Conservation (phyloP, 1,139 yeast species). For the Meyerozyma athensensis region DNA sequence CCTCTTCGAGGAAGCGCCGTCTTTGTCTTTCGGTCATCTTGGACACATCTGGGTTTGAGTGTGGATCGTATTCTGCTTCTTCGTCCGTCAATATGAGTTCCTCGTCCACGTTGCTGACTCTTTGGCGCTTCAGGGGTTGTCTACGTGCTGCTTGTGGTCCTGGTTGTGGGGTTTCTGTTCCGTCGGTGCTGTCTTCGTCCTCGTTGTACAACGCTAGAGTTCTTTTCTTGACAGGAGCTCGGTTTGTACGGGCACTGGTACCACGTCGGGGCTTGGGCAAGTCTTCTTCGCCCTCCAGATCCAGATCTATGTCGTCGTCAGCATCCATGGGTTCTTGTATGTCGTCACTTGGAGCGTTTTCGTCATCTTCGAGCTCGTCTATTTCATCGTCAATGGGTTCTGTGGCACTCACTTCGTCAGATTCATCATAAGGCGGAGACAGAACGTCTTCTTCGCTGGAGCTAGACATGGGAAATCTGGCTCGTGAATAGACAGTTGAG, state of each 20-base stretch:
- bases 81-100: conserved; percentile 42
- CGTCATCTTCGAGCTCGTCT: conserved; percentile 18
- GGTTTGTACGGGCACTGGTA: neutral
- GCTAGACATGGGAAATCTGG: neutral
- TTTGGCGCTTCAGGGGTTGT: conserved; percentile 3
- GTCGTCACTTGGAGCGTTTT: conserved; percentile 23
- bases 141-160: conserved; percentile 2
- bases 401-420: neutral
- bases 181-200: conserved; percentile 10
- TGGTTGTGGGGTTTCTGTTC: conserved; percentile 5
- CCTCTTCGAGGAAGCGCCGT: conserved; percentile 39
- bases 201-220: conserved; percentile 10
- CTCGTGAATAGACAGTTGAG: neutral
- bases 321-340: conserved; percentile 34
- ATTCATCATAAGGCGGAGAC: conserved; percentile 4
- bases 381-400: conserved; percentile 21
- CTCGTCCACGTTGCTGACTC: conserved; percentile 25
- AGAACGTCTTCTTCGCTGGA: conserved; percentile 11
- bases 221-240: conserved; percentile 12
- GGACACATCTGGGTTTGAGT: conserved; percentile 42
- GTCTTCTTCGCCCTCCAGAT: conserved; percentile 29
- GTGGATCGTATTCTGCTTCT: conserved; percentile 39
- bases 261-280: conserved; percentile 5
- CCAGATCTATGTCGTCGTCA: conserved; percentile 40
- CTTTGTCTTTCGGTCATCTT: conserved; percentile 63